Evolutionary conservation across 371 early-diverging fungal species (phyloP), one percentile per base, ranked within the genome.

Genomic region (Mucor circinelloides): DNA sequence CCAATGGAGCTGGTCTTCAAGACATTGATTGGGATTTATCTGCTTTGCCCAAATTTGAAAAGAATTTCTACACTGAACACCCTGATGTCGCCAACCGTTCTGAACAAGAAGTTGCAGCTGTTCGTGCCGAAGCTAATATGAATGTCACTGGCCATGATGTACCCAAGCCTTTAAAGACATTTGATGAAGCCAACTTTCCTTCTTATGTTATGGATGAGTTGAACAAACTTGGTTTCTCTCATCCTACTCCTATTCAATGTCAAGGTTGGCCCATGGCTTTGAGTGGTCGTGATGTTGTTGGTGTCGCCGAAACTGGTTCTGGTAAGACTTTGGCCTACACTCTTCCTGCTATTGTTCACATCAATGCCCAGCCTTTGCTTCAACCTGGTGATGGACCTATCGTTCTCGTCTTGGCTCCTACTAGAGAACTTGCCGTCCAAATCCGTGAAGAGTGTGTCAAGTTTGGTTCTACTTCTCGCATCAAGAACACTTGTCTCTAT

Each of bases 181-280:
- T 97, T 77, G 86, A 83, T 6, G 93, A 94, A 78, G 93, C 95
- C 30, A 88, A 87, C 44, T 94, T 96, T 70, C 96, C 96, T 25
- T 78, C 82, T 66, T 92, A 91, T 73, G 90, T 99, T 25, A 84
- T 99, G 73, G 85, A 90, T 59, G 95, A 95, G 75, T 89, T 99
- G 48, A 67, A 80, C 38, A 86, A 88, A 52, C 89, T 92, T 58
- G 96, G 97, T 1, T 99, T 97, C 84, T 80, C 84, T 25, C 80
- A 82, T 6, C 99, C 99, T 31, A 99, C 99, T 1, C 85, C 98
- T 38, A 99, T 99, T 73, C 99, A 99, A 85, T 92, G 96, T 27
- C 99, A 99, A 79, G 99, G 99, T 58, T 99, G 99, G 99, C 99
- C 99, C 10, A 98, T 98, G 98, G 99, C 99, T 13, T 89, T 99